Evolutionary conservation across 169 alveolate species (phyloP).

Genomic region (Eimeria mitis): DNA sequence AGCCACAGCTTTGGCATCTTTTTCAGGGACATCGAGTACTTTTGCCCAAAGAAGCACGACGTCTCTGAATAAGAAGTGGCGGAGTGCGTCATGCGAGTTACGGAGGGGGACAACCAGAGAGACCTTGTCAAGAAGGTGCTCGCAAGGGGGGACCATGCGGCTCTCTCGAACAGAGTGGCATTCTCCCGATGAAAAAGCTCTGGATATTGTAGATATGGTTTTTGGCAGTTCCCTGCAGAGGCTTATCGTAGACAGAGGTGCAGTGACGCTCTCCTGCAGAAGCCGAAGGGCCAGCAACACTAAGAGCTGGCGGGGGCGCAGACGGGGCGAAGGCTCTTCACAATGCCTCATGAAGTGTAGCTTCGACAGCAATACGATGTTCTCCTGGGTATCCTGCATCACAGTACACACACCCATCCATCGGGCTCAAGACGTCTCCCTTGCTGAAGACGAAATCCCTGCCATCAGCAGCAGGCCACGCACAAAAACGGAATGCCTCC

Average conservation of each 20-base stretch:
- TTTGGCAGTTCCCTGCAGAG: background rate
- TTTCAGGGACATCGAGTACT: conserved; percentile 34
- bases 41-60: conserved; percentile 54
- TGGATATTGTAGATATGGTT: background rate
- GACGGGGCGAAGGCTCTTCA: conserved; percentile 2
- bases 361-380: conserved; percentile 24
- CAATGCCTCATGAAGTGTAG: background rate
- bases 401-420: background rate
- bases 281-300: conserved; percentile 58
- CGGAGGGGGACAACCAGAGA: conserved; percentile 51
- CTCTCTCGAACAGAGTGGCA: background rate
- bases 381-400: conserved; percentile 40
- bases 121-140: background rate
- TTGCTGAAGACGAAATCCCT: background rate
- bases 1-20: conserved; percentile 44
- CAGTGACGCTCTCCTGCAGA: conserved; percentile 41
- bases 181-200: background rate
- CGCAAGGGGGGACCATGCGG: background rate
- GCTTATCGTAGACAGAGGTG: conserved; percentile 19
- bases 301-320: conserved; percentile 44
- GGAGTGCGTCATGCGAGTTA: conserved; percentile 16
- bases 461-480: background rate
- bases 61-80: conserved; percentile 45
- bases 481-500: background rate
- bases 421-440: background rate